Conservation (phyloP, 441 rosid genomes). For the Croton laevigatus region DNA sequence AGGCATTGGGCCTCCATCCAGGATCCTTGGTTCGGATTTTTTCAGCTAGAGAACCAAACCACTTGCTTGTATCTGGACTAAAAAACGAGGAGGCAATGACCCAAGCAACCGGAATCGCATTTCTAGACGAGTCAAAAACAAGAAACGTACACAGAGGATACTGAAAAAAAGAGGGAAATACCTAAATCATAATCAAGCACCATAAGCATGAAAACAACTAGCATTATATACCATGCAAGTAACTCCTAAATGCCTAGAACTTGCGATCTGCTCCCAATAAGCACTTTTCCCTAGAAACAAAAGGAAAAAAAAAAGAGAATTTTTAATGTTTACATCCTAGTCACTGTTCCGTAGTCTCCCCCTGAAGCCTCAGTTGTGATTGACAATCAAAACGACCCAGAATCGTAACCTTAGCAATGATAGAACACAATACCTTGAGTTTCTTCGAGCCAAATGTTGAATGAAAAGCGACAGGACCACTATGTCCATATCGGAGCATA, state of each 20-base stretch:
- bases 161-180: conserved; percentile 31
- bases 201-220: conserved; percentile 9
- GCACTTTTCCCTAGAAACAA: background rate
- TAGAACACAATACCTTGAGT: conserved; percentile 40
- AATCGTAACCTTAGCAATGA: background rate
- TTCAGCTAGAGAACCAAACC: conserved; percentile 49
- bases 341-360: background rate
- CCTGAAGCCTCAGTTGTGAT: background rate
- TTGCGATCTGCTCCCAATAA: background rate
- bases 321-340: conserved; percentile 1
- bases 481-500: conserved; percentile 44
- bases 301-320: background rate
- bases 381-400: background rate
- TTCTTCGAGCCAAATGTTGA: conserved; percentile 50
- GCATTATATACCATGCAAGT: background rate
- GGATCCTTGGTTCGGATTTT: conserved; percentile 45
- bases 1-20: conserved; percentile 44
- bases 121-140: conserved; percentile 44
- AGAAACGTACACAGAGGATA: conserved; percentile 47
- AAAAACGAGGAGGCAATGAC: conserved; percentile 41
- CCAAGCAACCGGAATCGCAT: conserved; percentile 63
- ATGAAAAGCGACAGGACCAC: conserved; percentile 43
- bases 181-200: conserved; percentile 14
- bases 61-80: conserved; percentile 40
- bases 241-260: conserved; percentile 7